Conservation (phyloP, 257 asterid genomes). For the Solanum dulcamara region DNA sequence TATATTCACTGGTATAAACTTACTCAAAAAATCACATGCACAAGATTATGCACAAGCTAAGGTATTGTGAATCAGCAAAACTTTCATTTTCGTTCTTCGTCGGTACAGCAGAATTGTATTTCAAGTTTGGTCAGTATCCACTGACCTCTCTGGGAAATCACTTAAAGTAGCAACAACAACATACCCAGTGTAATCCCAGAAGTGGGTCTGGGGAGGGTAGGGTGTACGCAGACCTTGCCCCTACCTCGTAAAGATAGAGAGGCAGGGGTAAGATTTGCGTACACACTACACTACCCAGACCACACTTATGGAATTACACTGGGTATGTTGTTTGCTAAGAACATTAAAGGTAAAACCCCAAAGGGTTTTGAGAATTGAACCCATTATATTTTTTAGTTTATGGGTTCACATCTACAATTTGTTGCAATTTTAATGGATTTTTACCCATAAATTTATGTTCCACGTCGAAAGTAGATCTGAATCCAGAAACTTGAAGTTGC, state of each 20-base stretch:
- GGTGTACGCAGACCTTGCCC: background rate
- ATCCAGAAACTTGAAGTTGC: background rate
- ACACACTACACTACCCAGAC: background rate
- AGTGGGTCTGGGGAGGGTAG: background rate
- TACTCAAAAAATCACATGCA: background rate
- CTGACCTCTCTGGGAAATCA: background rate
- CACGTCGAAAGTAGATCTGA: background rate
- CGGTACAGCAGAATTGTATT: background rate
- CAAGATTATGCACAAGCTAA: background rate
- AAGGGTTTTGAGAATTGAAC: background rate
- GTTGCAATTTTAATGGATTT: background rate
- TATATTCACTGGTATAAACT: background rate
- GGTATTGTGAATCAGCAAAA: background rate
- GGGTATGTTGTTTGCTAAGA: background rate
- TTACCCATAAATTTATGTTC: background rate
- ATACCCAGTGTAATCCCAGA: background rate
- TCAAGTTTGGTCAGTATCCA: background rate
- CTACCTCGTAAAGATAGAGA: background rate
- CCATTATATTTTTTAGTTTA: background rate
- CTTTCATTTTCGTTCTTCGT: background rate
- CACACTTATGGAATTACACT: background rate
- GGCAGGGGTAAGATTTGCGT: background rate
- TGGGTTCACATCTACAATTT: background rate
- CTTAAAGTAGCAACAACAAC: background rate
- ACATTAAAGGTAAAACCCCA: background rate